Base-by-base conservation (phyloP, 176 grass and related monocot species). In the Leersia perrieri region DNA sequence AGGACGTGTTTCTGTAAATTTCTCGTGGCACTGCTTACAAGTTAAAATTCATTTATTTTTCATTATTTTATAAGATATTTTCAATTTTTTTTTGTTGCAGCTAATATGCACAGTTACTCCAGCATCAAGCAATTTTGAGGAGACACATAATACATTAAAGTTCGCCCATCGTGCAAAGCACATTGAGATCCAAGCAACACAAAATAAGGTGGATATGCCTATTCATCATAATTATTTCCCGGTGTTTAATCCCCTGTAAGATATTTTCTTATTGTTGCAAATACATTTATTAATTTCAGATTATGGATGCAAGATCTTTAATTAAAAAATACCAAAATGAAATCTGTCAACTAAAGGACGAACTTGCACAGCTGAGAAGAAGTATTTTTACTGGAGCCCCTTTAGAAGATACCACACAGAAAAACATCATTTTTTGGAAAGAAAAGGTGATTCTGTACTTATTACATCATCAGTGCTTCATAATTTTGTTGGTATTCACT, bases 241-340 rank as follows among this genome's bases (percentile, higher is more conserved):
- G 11, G 6, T 9, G 1, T 57, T 30, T 66, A 74, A 66, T 86
- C 49, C 31, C 28, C 35, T 34, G 25, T 47, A 73, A 66, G 5
- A 30, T 40, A 63, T 31, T 39, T 26, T 83, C 36, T 29, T 62
- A 12, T 70, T 2, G 53, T 47, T 27, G 12, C 38, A 57, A 80
- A 61, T 33, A n/a, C 26, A 79, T 67, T 80, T 15, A 25, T 70
- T 4, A 27, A 72, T 60, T 82, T 39, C 72, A 97, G 90, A 97
- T 97, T 87, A 76, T 91, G n/a, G 86, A 93, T 89, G 94, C 93
- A 63, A 97, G 91, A 64, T 97, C 94, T 74, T 84, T 97, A 82
- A 97, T 97, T 61, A 97, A 97, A 70, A 93, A 93, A 40, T 93
- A 97, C 72, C 94, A 97, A 80, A 91, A 82, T 93, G 94, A 97